Evolutionary conservation across 1,139 yeast genomes (phyloP).

Genomic region (Scheffersomyces insectosa): DNA sequence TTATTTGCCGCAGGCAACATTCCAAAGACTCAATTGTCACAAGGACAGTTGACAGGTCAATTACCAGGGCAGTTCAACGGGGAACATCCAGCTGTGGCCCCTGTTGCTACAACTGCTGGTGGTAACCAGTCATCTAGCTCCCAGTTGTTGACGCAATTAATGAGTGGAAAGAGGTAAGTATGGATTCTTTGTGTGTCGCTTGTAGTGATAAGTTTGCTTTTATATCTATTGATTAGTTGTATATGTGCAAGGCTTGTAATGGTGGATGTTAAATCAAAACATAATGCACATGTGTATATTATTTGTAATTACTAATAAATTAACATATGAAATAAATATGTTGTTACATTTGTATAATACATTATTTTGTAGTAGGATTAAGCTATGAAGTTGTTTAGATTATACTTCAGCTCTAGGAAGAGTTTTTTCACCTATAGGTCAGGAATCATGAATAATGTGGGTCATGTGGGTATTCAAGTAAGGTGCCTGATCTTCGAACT

Average conservation of each 20-base stretch:
- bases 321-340: no score
- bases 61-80: slow-evolving; percentile 8
- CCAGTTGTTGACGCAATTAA: slow-evolving; percentile 67
- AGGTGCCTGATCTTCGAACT: slow-evolving; percentile 7
- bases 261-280: not conserved
- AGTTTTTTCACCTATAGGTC: no score
- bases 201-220: not conserved
- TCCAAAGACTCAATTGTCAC: slow-evolving; percentile 12
- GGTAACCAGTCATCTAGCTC: slow-evolving; percentile 48
- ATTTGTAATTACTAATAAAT: no score
- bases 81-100: slow-evolving; percentile 5
- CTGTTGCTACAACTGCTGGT: slow-evolving; percentile 14
- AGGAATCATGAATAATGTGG: not conserved
- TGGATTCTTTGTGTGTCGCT: not conserved
- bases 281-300: no score
- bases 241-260: not conserved
- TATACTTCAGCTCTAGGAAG: no score
- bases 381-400: no score
- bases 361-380: no score
- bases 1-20: slow-evolving; percentile 28
- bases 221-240: not conserved
- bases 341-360: no score
- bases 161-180: slow-evolving; percentile 59
- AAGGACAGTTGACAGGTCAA: slow-evolving; percentile 13
- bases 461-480: slow-evolving; percentile 1